phyloP scores from a whole-genome alignment of 202 grass and related monocot species.

The Carex arenaria region DNA sequence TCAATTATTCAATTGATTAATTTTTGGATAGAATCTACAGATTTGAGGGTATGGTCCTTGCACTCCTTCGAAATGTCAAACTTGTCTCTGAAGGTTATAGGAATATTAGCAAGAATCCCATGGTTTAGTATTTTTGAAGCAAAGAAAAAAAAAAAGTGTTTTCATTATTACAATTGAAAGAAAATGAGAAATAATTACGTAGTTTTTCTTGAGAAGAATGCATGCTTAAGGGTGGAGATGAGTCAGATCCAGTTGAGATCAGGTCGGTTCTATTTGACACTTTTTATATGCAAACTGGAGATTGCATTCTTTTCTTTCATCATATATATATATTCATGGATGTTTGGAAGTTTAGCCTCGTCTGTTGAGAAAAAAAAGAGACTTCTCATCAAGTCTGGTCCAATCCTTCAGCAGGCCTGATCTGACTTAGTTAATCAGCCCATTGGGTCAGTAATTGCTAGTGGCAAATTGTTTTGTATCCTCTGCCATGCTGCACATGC shows the following conservation, averaged over 20 bases:
- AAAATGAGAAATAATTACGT: neutral
- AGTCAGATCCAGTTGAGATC: neutral
- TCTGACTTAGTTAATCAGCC: neutral
- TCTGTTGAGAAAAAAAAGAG: neutral
- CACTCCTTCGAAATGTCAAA: neutral
- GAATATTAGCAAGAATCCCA: neutral
- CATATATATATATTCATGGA: neutral
- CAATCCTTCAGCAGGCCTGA: neutral
- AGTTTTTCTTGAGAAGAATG: neutral
- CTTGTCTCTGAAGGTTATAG: neutral
- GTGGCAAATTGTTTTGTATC: neutral
- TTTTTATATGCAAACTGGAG: neutral
- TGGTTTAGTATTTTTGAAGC: neutral
- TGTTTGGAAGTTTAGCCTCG: neutral
- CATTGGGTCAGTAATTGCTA: neutral
- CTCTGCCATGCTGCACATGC: neutral
- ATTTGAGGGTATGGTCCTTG: neutral
- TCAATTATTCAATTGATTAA: neutral
- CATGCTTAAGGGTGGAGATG: neutral
- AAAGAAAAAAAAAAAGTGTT: neutral
- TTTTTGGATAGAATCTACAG: conserved; percentile 3
- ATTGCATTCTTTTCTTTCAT: neutral
- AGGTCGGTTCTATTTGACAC: neutral
- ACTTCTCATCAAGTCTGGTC: neutral
- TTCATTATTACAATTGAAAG: neutral